Conservation (phyloP, 148 eudicot genomes). For the Camellia granthamiana region DNA sequence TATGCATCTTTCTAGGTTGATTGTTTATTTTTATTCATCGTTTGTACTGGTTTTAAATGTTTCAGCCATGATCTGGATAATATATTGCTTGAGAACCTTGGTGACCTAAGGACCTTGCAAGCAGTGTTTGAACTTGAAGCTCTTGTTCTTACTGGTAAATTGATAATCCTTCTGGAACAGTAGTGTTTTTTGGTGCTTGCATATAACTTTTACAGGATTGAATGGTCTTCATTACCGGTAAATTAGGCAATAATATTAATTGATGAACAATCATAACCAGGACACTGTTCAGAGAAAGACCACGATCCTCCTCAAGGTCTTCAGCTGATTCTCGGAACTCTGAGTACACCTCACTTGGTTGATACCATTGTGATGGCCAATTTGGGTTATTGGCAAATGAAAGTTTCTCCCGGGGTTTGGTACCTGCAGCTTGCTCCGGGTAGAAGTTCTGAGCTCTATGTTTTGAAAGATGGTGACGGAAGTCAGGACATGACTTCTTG, state of each 20-base stretch:
- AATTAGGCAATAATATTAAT: neutral
- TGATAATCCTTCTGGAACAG: neutral
- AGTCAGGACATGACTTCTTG: slow-evolving; percentile 40
- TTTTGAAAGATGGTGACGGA: slow-evolving; percentile 60
- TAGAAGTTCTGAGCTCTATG: slow-evolving; percentile 89
- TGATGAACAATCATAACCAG: slow-evolving; percentile 35
- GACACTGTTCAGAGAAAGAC: slow-evolving; percentile 94
- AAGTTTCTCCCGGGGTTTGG: slow-evolving; percentile 97
- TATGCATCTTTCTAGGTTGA: neutral
- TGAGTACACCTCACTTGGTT: slow-evolving; percentile 78
- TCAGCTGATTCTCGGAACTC: slow-evolving; percentile 92
- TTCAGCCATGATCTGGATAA: slow-evolving; percentile 96
- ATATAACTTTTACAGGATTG: neutral
- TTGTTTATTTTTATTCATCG: neutral
- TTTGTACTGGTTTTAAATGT: slow-evolving; percentile 17
- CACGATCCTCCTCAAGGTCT: slow-evolving; percentile 94
- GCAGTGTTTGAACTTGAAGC: slow-evolving; percentile 98
- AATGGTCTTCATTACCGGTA: neutral
- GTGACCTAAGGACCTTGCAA: slow-evolving; percentile 80
- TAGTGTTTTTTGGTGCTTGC: neutral
- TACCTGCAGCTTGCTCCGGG: slow-evolving; percentile 94
- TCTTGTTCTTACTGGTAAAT: slow-evolving; percentile 86
- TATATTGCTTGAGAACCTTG: slow-evolving; percentile 93
- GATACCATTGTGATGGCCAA: slow-evolving; percentile 98
- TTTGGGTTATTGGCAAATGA: slow-evolving; percentile 99